Base-by-base conservation (phyloP, 768 basidiomycete species). In the Tulasnella sp. region DNA sequence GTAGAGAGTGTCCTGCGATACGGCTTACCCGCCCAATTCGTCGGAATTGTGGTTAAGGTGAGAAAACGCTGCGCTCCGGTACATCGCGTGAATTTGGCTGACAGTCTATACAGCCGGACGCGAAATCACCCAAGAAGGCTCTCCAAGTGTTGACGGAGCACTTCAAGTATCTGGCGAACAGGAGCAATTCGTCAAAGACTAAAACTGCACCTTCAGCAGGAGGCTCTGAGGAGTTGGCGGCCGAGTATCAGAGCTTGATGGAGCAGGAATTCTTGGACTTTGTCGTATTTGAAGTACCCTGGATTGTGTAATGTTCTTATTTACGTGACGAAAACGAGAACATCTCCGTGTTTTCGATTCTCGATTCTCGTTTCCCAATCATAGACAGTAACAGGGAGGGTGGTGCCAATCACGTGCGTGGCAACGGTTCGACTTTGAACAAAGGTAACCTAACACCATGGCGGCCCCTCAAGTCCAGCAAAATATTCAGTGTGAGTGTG, bases 221-320 rank as follows among this genome's bases (percentile, higher is more conserved):
- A 35, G 61, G 61, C 55, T 57, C 55, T 35, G 61, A 67, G 32
- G 94, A 95, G 37, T 91, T 94, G 77, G 87, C 89, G 18, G 97
- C 96, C 80, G 97, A 99, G 84, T 99, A 93, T 83, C 93, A 95
- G 83, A 89, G 90, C 16, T 85, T 99, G 48, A 89, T 99, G 88
- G 98, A 99, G 82, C 93, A 96, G 83, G 97, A 99, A 84, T 93
- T 93, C 83, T 95, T 92, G 83, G 95, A 97, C 84, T 99, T 98
- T 82, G 94, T 98, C 32, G 83, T 97, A 82, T 96, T 91, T 83
- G 97, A 98, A 84, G 89, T 99, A 75, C 95, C 94, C 42, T 95
- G 93, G 92, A 93, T 98, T 81, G 85, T 91, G 18, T 78, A 44
- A 26, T 32, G 4, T 23, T 13, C 16, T 10, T 74, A 42, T 74